These are phyloP conservation scores for Rhododendron vialii DNA, from an alignment of 148 eudicot species.

Conservation along the genomic window DNA sequence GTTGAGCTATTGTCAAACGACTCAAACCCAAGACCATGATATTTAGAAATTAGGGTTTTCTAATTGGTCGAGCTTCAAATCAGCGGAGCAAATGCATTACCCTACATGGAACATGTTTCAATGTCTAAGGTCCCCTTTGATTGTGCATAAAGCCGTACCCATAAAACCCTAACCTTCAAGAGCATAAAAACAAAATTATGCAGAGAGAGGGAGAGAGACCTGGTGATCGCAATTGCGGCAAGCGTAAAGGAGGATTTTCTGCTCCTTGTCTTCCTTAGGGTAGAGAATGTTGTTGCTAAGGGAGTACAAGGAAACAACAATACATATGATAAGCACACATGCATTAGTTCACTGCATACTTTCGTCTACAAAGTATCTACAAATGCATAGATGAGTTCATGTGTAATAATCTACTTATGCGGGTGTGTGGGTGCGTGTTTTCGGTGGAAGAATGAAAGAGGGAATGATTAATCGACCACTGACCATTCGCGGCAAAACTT, in stretches of 20 bases:
- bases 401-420: background rate
- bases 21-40: background rate
- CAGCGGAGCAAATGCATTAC: background rate
- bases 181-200: background rate
- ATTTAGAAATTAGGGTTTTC: background rate
- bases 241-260: constrained; percentile 82
- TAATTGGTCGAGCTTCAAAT: background rate
- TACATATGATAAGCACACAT: background rate
- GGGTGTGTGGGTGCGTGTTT: background rate
- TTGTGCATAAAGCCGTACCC: background rate
- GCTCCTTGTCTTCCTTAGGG: constrained; percentile 88
- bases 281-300: constrained; percentile 88
- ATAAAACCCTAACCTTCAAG: constrained; percentile 4
- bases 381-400: no score
- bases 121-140: background rate
- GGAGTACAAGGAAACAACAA: background rate
- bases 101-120: background rate
- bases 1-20: background rate
- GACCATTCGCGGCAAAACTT: constrained; percentile 96
- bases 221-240: constrained; percentile 95
- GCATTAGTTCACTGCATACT: background rate
- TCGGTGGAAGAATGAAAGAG: background rate
- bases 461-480: constrained; percentile 18
- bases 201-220: constrained; percentile 32
- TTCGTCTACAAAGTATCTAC: background rate